Evolutionary conservation across 2,329 filamentous ascomycete species (phyloP), one percentile per base, ranked within the genome.

Genomic region (Aureobasidium sp.): DNA sequence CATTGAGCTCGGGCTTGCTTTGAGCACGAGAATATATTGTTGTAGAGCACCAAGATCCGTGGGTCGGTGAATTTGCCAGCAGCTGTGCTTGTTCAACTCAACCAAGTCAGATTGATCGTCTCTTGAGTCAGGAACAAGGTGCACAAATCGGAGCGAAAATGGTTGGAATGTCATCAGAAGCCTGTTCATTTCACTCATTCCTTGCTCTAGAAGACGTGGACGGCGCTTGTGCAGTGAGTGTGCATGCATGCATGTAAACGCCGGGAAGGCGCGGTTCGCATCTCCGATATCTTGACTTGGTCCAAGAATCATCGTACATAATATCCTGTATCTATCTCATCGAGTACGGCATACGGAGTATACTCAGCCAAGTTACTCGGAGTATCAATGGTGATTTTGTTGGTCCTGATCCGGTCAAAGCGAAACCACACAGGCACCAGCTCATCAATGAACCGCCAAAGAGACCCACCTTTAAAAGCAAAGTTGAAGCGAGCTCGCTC

Each of bases 401-500:
- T 34, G 29, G 3, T 14, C n/a, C n/a, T 49, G 51, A 42, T 25
- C 37, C 5, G 22, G 37, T 20, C 34, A 52, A 37, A 42, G 51
- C 22, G 15, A 42, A 29, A 41, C 8, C 15, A 41, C 2, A 5
- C 36, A 55, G n/a, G n/a, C 39, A 56, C 29, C 9, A 44, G 27
- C 22, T 47, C 55, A 47, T 44, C 3, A 44, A 44, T 7, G 11
- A 39, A 20, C 31, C 42, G 42, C 42, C 29, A 58, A 20, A 25
- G 17, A 31, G 55, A 29, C 42, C 42, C 55, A 58, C 55, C 42
- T 37, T 37, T 11, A 8, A 45, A 8, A 45, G 55, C 55, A 58
- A 47, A 47, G 55, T 47, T 31, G 42, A 58, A 58, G 55, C 55
- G 55, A 58, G 55, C 29, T 36, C 17, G 52, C 29, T 37, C 39